phyloP scores from a whole-genome alignment of 2,329 filamentous ascomycete species.

The Proliferodiscus dingleyae region DNA sequence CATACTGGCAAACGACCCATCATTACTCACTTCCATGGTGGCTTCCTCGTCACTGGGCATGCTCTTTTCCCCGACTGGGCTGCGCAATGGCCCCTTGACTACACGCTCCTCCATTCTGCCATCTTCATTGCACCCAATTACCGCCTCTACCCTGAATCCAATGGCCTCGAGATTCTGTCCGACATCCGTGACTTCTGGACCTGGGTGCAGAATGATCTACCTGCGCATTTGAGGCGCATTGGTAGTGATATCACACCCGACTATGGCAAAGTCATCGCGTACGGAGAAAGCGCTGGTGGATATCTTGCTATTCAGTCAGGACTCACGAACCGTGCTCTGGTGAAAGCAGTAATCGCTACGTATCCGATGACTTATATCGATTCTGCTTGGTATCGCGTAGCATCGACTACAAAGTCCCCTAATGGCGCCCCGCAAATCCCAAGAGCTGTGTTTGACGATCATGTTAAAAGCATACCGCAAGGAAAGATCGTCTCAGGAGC shows the following conservation, averaged over 20 bases:
- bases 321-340: constrained; percentile 11
- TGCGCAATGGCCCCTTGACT: constrained; percentile 26
- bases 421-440: constrained; percentile 17
- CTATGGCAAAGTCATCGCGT: constrained; percentile 9
- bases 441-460: constrained; percentile 8
- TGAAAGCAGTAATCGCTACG: constrained; percentile 18
- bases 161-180: constrained; percentile 40
- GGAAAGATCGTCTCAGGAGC: constrained; percentile 16
- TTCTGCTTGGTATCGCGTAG: constrained; percentile 5
- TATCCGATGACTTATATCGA: constrained; percentile 21
- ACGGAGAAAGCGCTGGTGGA: constrained; percentile 22
- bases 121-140: constrained; percentile 42
- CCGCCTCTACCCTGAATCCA: constrained; percentile 48
- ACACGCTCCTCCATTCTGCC: constrained; percentile 26
- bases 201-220: constrained; percentile 37
- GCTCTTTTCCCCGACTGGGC: constrained; percentile 26
- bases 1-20: constrained; percentile 14
- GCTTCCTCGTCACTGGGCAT: constrained; percentile 15
- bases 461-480: constrained; percentile 8
- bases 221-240: constrained; percentile 10
- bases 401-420: constrained; percentile 8
- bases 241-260: constrained; percentile 13
- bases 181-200: constrained; percentile 45
- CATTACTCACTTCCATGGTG: constrained; percentile 20
- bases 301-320: constrained; percentile 17